Evolutionary conservation across 768 basidiomycete genomes (phyloP), one percentile per base, ranked within the genome.

Genomic region (Trametes sanguinea): DNA sequence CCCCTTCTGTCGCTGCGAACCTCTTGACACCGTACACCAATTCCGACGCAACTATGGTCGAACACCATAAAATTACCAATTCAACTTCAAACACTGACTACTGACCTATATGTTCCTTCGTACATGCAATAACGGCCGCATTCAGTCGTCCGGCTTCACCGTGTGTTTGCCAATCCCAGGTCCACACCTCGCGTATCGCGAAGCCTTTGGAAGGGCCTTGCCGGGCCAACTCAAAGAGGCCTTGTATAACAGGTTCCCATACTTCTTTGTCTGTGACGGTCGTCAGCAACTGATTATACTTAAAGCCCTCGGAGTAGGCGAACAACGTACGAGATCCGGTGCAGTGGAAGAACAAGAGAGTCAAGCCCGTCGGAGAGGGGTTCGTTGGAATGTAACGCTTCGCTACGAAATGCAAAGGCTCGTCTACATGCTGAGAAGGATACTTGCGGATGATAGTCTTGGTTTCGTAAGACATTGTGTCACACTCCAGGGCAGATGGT

Each of bases 111-210:
- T 75, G 69, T 14, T 70, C 63, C 13, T 76, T 74, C 2, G 57
- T 39, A 52, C 68, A 11, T 4, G 29, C 62, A 42, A 83, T 64
- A 0, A 69, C 58, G 6, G 72, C 70, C 7, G 65, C 68, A 63
- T 84, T 84, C 30, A 82, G 64, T 0, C 80, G 63, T 13, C 79
- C 81, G 7, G 81, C 75, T 46, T 82, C 80, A 17, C 83, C 82
- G 51, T 82, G 80, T 30, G 74, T 82, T 57, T 78, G 81, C 76
- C 79, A 80, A 67, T 84, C 83, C 54, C 83, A 77, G 0, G 79
- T 71, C 80, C 81, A 83, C 1, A 77, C 80, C 62, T 84, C 82
- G 2, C 77, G 74, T 22, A 83, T 67, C 14, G 10, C 42, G 14
- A 43, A 14, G n/a, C 67, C 42, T 42, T 10, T 55, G 39, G 4